These are phyloP conservation scores for Mycena albidolilacea DNA, from an alignment of 768 basidiomycete genomes.

Conservation along the genomic window DNA sequence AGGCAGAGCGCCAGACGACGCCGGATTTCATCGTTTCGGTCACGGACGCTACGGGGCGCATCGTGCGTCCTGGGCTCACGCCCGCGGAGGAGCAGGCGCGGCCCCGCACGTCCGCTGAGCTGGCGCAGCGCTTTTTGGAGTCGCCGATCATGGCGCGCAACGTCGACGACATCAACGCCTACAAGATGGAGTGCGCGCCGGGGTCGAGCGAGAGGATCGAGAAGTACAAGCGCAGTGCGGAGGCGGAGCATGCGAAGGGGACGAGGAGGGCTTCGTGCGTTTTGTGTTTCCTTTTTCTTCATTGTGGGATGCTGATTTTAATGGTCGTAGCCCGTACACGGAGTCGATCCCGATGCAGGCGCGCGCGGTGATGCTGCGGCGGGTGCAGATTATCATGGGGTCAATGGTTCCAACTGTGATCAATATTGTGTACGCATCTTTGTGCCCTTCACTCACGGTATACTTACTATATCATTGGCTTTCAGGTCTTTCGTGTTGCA, in stretches of 20 bases:
- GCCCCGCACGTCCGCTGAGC: conserved; percentile 72
- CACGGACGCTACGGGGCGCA: conserved; percentile 72
- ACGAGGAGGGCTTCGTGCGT: conserved; percentile 55
- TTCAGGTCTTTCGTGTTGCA: conserved; percentile 68
- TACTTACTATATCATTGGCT: not conserved
- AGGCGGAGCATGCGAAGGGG: conserved; percentile 67
- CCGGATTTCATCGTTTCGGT: conserved; percentile 74
- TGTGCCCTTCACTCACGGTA: conserved; percentile 58
- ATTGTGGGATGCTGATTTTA: not conserved
- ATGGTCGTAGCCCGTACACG: conserved; percentile 50
- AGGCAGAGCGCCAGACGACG: conserved; percentile 72
- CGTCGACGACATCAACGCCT: conserved; percentile 61
- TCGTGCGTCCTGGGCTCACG: conserved; percentile 58
- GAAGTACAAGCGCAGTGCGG: conserved; percentile 63
- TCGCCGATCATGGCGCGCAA: conserved; percentile 60
- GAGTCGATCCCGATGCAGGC: conserved; percentile 56
- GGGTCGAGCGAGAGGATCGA: conserved; percentile 60
- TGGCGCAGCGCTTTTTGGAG: conserved; percentile 62
- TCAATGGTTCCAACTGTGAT: conserved; percentile 49
- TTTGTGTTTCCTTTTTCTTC: not conserved
- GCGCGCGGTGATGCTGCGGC: conserved; percentile 54
- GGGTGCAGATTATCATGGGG: conserved; percentile 56
- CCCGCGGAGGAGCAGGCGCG: conserved; percentile 44
- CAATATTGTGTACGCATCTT: conserved; percentile 47
- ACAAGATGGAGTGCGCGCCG: conserved; percentile 57